phyloP scores from a whole-genome alignment of 2,329 filamentous ascomycete genomes.

The Alternaria arborescens region DNA sequence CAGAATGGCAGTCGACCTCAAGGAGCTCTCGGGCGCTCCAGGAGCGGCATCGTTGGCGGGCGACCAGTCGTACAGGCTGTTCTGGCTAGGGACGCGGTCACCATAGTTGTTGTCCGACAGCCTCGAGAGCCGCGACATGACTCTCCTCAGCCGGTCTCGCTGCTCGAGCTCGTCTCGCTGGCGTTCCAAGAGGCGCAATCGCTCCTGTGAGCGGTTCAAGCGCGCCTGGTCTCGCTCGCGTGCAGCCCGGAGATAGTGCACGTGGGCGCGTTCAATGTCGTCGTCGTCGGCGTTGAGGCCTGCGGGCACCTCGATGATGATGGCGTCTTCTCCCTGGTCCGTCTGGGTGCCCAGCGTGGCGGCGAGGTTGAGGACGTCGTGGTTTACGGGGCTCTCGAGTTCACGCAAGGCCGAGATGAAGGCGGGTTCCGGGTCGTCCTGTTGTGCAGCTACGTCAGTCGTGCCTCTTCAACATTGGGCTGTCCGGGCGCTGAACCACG shows the following conservation, averaged over 20 bases:
- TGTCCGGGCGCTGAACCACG: slow-evolving; percentile 1
- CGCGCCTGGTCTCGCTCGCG: slow-evolving; percentile 43
- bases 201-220: slow-evolving; percentile 28
- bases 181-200: slow-evolving; percentile 43
- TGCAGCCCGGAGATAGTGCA: slow-evolving; percentile 52
- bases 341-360: slow-evolving; percentile 57
- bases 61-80: slow-evolving; percentile 69
- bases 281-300: slow-evolving; percentile 46
- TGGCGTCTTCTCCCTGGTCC: not conserved
- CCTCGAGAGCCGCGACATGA: slow-evolving; percentile 57
- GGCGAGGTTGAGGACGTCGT: slow-evolving; percentile 57
- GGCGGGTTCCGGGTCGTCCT: slow-evolving; percentile 44
- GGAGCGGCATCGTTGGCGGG: slow-evolving; percentile 52
- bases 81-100: slow-evolving; percentile 61
- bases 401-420: slow-evolving; percentile 60
- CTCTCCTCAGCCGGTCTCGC: slow-evolving; percentile 53
- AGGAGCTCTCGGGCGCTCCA: slow-evolving; percentile 42
- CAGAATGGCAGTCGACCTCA: slow-evolving; percentile 53
- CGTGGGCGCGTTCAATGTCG: slow-evolving; percentile 29
- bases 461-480: not conserved
- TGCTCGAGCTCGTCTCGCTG: slow-evolving; percentile 52
- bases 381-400: slow-evolving; percentile 57
- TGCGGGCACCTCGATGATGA: not conserved
- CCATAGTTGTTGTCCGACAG: slow-evolving; percentile 59
- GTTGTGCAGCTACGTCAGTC: slow-evolving; percentile 33